Base-by-base conservation (phyloP, 768 basidiomycete species). In the Filobasidium floriforme region DNA sequence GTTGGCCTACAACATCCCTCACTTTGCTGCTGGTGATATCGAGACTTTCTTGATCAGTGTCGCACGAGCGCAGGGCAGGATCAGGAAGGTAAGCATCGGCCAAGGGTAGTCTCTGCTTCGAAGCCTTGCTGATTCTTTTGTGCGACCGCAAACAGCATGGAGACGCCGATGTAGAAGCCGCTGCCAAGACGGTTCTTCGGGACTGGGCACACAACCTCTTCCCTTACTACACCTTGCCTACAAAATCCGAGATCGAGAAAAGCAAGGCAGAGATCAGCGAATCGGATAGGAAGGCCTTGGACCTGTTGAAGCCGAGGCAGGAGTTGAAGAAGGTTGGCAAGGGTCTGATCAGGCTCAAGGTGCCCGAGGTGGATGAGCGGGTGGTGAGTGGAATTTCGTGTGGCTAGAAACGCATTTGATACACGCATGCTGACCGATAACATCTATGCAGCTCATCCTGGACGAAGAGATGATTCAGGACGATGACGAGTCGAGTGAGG, bases 1-100 rank as follows among this genome's bases (percentile, higher is more conserved):
- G 89, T 79, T 94, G n/a, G 80, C 86, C 59, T 94, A 93, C 80
- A 86, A 83, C 70, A 81, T 92, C 15, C 89, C 92, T 2, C 89
- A 87, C 9, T 92, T 93, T 76, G 70, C 83, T 10, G 81, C 81
- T 54, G 86, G 87, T 1, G 86, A 92, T 71, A 75, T 83, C 6
- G 81, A 82, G 26, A 86, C 87, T 0, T 92, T 94, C 82, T 81
- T 96, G 43, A 82, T 86, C 28, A 85, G 85, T 55, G 79, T 93
- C 46, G 89, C 91, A 5, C 86, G 91, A 54, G 82, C 87, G 15
- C 83, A 85, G 63, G 85, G 86, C 54, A 81, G 91, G 51, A 80
- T 91, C 14, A 89, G 88, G 80, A 91, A 88, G 84, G 90, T 88
- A 64, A 67, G 74, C 60, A n/a, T 18, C 7, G 41, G 12, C n/a